Evolutionary conservation across 2,329 filamentous ascomycete genomes (phyloP), one percentile per base, ranked within the genome.

Genomic region (Orbilia oligospora): DNA sequence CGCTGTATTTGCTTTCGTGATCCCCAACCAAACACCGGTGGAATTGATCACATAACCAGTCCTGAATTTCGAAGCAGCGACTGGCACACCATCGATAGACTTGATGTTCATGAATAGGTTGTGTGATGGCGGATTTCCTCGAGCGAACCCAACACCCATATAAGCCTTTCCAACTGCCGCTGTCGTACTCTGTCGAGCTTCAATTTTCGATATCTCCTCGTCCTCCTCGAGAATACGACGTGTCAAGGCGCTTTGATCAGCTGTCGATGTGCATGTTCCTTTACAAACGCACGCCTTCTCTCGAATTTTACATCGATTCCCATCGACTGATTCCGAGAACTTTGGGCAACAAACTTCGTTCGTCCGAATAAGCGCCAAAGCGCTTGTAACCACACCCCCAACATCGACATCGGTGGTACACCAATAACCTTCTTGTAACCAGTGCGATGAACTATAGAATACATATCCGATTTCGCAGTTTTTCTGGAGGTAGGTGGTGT

Each of bases 401-500:
- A 76, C 58, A 24, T 64, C n/a, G 6, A 76, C 64, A 3, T 76
- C 55, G 5, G 64, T 69, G 10, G 16, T 33, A 16, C 71, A 76
- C 71, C 71, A 76, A 18, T 76, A 70, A 9, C 65, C 71, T 46
- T 69, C 65, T 36, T 76, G 44, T n/a, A 76, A 41, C 71, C 71
- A 76, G 36, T 76, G 55, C 6, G 71, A 76, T 24, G 71, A 76
- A 9, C 65, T 76, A 55, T 76, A 76, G 65, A 69, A 76, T 36
- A 76, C 24, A 14, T 69, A 55, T 8, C 71, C 71, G 5, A 56
- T 58, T 38, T 65, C 2, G 48, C 71, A 76, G 16, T 63, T 65
- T 5, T 41, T 72, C 10, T 53, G 10, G n/a, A 76, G 20, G 6
- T 76, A 44, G 4, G 71, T 38, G 3, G 22, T 38, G 20, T 65